Percentiles rank a stretch among this genome's conserved stretches.
These are phyloP conservation scores for Ceratobasidium sp. DNA, from an alignment of 1,284 basidiomycete species.

Conservation along the genomic window DNA sequence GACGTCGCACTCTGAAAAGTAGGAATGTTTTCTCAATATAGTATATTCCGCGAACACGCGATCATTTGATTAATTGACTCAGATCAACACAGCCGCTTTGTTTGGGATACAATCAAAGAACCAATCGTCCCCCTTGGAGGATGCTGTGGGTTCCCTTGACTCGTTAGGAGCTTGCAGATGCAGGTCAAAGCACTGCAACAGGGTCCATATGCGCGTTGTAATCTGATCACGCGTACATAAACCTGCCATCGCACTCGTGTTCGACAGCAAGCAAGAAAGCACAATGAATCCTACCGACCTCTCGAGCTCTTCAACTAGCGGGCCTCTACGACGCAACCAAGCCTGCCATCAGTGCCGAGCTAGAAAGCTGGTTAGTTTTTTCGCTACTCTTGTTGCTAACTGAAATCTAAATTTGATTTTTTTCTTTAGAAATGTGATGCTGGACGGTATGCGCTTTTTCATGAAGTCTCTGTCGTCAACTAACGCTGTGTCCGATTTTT, in stretches of 20 bases:
- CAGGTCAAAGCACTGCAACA: constrained; percentile 16
- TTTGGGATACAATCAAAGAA: not conserved
- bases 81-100: constrained; percentile 18
- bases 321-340: constrained; percentile 42
- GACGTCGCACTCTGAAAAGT: not conserved
- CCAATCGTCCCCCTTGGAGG: not conserved
- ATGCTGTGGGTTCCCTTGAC: constrained; percentile 14
- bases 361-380: constrained; percentile 36
- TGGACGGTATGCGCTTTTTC: constrained; percentile 14
- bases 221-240: constrained; percentile 7
- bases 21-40: constrained; percentile 1
- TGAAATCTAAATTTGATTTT: not conserved
- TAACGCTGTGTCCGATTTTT: not conserved
- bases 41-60: not conserved
- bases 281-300: constrained; percentile 21
- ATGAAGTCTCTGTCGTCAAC: not conserved
- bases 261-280: not conserved
- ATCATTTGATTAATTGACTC: constrained; percentile 26
- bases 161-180: constrained; percentile 1
- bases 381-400: not conserved
- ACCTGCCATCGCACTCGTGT: constrained; percentile 4
- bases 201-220: constrained; percentile 1
- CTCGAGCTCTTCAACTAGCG: constrained; percentile 12
- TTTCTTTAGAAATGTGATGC: constrained; percentile 36
- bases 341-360: constrained; percentile 43